Percentiles rank a stretch among this genome's conserved stretches.
Evolutionary conservation across 768 basidiomycete species (phyloP).

Genomic region (Rhodotorula graminis): DNA sequence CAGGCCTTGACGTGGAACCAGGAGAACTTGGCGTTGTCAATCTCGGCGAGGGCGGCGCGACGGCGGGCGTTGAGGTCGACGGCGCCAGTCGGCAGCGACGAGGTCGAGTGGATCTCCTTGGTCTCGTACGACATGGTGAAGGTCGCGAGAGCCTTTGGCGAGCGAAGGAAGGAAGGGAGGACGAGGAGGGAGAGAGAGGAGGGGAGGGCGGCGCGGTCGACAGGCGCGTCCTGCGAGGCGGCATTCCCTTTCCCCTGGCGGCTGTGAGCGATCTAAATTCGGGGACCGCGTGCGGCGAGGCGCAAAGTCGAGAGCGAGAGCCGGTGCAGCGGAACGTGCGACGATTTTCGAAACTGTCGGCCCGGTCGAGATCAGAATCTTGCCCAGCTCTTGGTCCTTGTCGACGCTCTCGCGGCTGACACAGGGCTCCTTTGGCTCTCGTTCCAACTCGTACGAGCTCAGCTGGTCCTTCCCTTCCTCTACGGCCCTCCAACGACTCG

Average conservation of each 20-base stretch:
- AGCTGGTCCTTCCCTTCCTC: background rate
- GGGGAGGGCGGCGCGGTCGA: too few relatives aligned
- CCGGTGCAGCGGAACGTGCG: background rate
- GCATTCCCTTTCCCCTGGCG: too few relatives aligned
- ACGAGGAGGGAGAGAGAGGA: too few relatives aligned
- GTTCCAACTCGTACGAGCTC: too few relatives aligned
- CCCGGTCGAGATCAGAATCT: background rate
- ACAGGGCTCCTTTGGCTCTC: background rate
- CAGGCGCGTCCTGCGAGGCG: too few relatives aligned
- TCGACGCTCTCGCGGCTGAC: too few relatives aligned
- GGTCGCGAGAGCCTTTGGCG: background rate
- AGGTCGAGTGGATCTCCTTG: conserved; percentile 1
- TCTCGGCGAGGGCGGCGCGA: conserved; percentile 72
- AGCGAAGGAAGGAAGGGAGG: background rate
- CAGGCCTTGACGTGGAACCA: conserved; percentile 77
- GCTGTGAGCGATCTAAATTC: too few relatives aligned
- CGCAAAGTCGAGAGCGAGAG: background rate
- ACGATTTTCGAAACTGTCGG: background rate
- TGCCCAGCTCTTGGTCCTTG: background rate
- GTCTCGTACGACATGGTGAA: conserved; percentile 19
- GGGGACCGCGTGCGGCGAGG: too few relatives aligned
- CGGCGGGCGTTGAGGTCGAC: conserved; percentile 55
- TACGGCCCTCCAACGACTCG: background rate
- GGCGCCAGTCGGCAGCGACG: background rate
- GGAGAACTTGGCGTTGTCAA: conserved; percentile 80